Conservation (phyloP, 805 yeast species). For the Pichia californica region DNA sequence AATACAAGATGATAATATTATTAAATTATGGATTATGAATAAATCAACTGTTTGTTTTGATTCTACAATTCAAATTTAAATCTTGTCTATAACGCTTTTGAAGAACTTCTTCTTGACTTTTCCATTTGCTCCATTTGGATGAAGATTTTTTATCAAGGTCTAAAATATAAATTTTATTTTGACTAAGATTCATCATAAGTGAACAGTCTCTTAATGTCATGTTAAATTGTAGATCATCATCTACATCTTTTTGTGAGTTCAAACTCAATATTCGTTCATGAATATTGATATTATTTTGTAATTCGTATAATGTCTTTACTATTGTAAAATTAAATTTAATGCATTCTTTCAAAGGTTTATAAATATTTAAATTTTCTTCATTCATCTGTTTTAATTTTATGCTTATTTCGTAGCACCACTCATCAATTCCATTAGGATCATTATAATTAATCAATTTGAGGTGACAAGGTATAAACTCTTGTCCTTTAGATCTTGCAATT, state of each 20-base stretch:
- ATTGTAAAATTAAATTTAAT: conserved; percentile 9
- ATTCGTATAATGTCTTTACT: conserved; percentile 18
- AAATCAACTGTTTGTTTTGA: conserved; percentile 15
- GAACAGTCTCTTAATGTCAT: conserved; percentile 54
- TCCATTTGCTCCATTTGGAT: conserved; percentile 41
- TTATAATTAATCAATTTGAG: conserved; percentile 34
- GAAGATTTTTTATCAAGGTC: conserved; percentile 46
- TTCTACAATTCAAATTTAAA: conserved; percentile 9
- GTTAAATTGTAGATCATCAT: conserved; percentile 37
- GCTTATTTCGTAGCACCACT: conserved; percentile 30
- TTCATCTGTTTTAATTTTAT: conserved; percentile 5
- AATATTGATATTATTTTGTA: conserved; percentile 32
- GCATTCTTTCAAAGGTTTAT: conserved; percentile 3
- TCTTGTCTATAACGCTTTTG: conserved; percentile 5
- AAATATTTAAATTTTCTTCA: background rate
- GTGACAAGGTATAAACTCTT: conserved; percentile 34
- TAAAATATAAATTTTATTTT: conserved; percentile 26
- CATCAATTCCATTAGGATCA: conserved; percentile 21
- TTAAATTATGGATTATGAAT: conserved; percentile 24
- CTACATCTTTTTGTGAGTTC: conserved; percentile 33
- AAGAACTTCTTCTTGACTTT: conserved; percentile 20
- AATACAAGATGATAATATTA: background rate
- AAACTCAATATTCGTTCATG: conserved; percentile 28
- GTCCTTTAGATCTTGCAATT: conserved; percentile 28
- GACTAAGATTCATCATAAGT: conserved; percentile 35